Evolutionary conservation across 441 rosid species (phyloP).

Genomic region (Aleurites moluccanus): DNA sequence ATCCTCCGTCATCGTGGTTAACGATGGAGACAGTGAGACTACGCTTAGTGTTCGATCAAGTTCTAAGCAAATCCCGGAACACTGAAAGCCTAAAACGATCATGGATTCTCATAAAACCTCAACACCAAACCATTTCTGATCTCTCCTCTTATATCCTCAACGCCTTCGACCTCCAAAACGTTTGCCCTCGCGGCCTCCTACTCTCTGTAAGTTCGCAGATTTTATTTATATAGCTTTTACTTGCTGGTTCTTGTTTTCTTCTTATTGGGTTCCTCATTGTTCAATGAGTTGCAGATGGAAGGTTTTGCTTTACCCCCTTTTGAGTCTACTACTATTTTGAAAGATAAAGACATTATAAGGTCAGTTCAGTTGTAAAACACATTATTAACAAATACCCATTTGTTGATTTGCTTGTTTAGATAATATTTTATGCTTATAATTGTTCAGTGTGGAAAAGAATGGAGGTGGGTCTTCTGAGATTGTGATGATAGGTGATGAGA

Average conservation of each 20-base stretch:
- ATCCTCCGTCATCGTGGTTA: background rate
- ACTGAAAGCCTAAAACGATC: conserved; percentile 56
- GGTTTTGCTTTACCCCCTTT: conserved; percentile 85
- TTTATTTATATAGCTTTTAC: background rate
- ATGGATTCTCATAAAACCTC: conserved; percentile 84
- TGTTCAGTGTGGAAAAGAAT: conserved; percentile 63
- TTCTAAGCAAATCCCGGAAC: conserved; percentile 55
- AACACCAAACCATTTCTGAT: conserved; percentile 65
- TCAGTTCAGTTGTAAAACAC: conserved; percentile 30
- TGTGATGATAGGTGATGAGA: conserved; percentile 30
- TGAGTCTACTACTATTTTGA: conserved; percentile 67
- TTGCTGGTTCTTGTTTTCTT: background rate
- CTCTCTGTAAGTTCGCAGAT: conserved; percentile 48
- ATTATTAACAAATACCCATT: background rate
- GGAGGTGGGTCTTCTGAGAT: conserved; percentile 33
- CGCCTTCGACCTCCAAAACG: conserved; percentile 52
- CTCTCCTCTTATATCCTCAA: conserved; percentile 55
- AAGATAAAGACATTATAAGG: conserved; percentile 79
- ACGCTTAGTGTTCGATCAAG: conserved; percentile 55
- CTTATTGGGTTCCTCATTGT: conserved; percentile 12
- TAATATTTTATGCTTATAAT: background rate
- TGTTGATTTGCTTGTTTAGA: background rate
- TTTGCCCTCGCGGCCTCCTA: conserved; percentile 71
- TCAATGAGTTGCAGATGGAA: conserved; percentile 68
- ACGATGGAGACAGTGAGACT: conserved; percentile 56